Evolutionary conservation across 2,329 filamentous ascomycete genomes (phyloP).

Genomic region (Colletotrichum incanum): DNA sequence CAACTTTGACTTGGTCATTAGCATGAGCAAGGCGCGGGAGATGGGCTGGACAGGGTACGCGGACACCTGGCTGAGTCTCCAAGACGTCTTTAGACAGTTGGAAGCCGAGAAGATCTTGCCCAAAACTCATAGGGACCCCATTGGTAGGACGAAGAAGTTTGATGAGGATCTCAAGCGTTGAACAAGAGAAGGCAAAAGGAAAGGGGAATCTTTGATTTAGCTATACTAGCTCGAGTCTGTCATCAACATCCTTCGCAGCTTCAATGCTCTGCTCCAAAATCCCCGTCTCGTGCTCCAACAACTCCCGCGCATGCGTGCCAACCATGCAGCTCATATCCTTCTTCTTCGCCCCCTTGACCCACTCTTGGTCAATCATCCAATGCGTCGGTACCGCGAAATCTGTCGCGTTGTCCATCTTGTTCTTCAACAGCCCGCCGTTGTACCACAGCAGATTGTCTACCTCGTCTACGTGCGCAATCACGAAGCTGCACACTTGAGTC

Average conservation of each 20-base stretch:
- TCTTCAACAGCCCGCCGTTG: slow-evolving; percentile 60
- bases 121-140: background rate
- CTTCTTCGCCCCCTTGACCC: slow-evolving; percentile 54
- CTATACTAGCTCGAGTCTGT: slow-evolving; percentile 19
- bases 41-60: slow-evolving; percentile 57
- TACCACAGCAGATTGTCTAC: slow-evolving; percentile 57
- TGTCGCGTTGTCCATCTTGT: slow-evolving; percentile 51
- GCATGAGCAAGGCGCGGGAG: slow-evolving; percentile 62
- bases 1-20: slow-evolving; percentile 57
- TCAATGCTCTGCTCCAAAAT: slow-evolving; percentile 42
- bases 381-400: slow-evolving; percentile 55
- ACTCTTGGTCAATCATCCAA: slow-evolving; percentile 59
- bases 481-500: slow-evolving; percentile 56
- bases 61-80: slow-evolving; percentile 52
- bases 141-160: background rate
- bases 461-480: slow-evolving; percentile 60
- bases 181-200: background rate
- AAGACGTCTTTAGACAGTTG: slow-evolving; percentile 47
- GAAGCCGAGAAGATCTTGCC: slow-evolving; percentile 49
- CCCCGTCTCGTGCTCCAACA: slow-evolving; percentile 30
- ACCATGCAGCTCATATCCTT: slow-evolving; percentile 58
- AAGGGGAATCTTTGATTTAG: slow-evolving; percentile 1
- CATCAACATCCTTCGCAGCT: slow-evolving; percentile 44
- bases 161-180: background rate
- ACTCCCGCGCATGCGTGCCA: slow-evolving; percentile 17